phyloP scores from a whole-genome alignment of 1,284 basidiomycete species.

The Meripilus lineatus region DNA sequence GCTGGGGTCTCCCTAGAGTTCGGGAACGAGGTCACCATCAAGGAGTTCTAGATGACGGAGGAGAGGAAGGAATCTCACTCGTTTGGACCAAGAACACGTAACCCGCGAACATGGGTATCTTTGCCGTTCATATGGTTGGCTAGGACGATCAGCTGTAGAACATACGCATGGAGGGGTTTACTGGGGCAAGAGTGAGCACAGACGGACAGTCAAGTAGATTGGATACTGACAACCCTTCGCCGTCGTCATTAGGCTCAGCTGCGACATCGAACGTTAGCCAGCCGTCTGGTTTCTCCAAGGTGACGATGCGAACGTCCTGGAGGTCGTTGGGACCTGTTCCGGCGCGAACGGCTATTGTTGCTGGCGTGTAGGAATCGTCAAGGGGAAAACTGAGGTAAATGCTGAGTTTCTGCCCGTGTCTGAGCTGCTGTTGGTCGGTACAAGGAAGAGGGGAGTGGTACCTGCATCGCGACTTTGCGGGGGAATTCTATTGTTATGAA shows the following conservation, averaged over 20 bases:
- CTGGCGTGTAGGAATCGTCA: conserved; percentile 98
- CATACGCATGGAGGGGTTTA: conserved; percentile 83
- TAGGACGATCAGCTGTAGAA: conserved; percentile 87
- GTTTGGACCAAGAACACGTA: conserved; percentile 80
- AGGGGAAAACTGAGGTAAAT: conserved; percentile 82
- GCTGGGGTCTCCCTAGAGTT: conserved; percentile 30
- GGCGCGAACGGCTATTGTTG: conserved; percentile 83
- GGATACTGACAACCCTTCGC: conserved; percentile 57
- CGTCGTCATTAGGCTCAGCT: conserved; percentile 74
- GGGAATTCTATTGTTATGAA: conserved; percentile 94
- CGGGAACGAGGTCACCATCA: conserved; percentile 3
- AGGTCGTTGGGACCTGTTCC: conserved; percentile 92
- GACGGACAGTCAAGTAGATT: background rate
- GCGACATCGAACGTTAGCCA: conserved; percentile 93
- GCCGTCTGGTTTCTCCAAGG: conserved; percentile 87
- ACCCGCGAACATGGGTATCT: conserved; percentile 93
- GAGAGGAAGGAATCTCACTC: conserved; percentile 48
- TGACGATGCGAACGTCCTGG: conserved; percentile 85
- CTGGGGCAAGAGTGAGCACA: conserved; percentile 36
- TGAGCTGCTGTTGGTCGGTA: background rate
- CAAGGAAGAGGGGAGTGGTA: conserved; percentile 23
- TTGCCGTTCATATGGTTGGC: conserved; percentile 98
- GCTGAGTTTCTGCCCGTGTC: conserved; percentile 72
- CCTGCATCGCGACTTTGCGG: conserved; percentile 86
- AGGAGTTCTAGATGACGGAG: background rate